Conservation (phyloP, 1,139 yeast species). For the Suhomyces bribrorum region DNA sequence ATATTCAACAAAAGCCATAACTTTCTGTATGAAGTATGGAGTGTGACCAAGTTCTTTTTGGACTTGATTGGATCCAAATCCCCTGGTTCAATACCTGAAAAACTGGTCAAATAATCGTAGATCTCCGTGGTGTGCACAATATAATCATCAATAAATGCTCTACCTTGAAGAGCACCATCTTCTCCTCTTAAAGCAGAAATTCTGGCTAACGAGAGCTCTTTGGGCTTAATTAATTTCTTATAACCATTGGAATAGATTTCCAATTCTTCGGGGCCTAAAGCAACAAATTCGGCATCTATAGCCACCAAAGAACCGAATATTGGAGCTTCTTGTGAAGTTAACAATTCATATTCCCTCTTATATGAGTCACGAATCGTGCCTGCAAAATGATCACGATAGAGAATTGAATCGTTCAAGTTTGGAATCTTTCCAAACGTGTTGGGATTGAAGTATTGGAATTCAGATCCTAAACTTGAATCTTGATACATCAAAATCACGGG, state of each 20-base stretch:
- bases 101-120: constrained; percentile 84
- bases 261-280: constrained; percentile 73
- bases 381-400: constrained; percentile 77
- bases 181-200: constrained; percentile 84
- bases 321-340: constrained; percentile 72
- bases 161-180: constrained; percentile 62
- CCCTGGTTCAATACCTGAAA: constrained; percentile 90
- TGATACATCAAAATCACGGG: constrained; percentile 77
- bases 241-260: constrained; percentile 73
- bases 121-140: constrained; percentile 73
- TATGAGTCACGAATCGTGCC: constrained; percentile 63
- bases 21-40: constrained; percentile 83
- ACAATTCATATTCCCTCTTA: constrained; percentile 61
- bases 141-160: constrained; percentile 91
- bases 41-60: constrained; percentile 69
- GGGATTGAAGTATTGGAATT: constrained; percentile 26
- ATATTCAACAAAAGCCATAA: constrained; percentile 85
- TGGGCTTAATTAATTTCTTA: constrained; percentile 71
- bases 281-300: constrained; percentile 95
- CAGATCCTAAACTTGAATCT: constrained; percentile 31
- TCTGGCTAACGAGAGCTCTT: constrained; percentile 77
- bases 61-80: constrained; percentile 77
- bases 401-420: constrained; percentile 58
- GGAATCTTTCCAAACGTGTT: constrained; percentile 21
- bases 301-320: constrained; percentile 77